phyloP scores from a whole-genome alignment of 176 grass and related monocot species.

The Triticum urartu region DNA sequence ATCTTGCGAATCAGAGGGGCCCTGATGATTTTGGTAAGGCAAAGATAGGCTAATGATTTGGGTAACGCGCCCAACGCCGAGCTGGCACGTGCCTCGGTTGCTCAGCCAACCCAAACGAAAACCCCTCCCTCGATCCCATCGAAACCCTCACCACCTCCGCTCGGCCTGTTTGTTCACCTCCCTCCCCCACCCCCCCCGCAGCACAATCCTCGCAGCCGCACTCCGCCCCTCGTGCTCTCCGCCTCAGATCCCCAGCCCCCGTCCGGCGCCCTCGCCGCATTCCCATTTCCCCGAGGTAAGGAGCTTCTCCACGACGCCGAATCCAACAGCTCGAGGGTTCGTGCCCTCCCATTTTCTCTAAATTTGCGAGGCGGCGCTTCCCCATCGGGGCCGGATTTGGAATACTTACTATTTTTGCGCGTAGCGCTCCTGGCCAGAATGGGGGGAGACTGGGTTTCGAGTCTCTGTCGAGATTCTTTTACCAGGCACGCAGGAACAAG shows the following conservation, averaged over 20 bases:
- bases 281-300: neutral
- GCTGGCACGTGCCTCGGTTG: neutral
- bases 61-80: no score
- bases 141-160: conserved; percentile 5
- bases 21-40: no score
- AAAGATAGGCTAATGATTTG: no score
- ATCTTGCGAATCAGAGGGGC: no score
- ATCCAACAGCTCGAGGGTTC: neutral
- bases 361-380: neutral
- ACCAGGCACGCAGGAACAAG: neutral
- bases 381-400: neutral
- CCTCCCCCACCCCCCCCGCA: neutral
- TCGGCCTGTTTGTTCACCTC: neutral
- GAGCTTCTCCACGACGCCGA: neutral
- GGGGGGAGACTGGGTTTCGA: neutral
- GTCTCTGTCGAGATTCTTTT: no score
- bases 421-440: neutral
- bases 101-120: neutral
- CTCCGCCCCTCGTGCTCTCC: neutral
- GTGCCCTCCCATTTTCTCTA: neutral
- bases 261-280: neutral
- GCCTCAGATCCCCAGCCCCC: neutral
- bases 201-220: neutral
- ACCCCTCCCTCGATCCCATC: neutral
- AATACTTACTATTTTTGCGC: neutral